phyloP scores from a whole-genome alignment of 768 basidiomycete species.

The Tricholoma sp. region DNA sequence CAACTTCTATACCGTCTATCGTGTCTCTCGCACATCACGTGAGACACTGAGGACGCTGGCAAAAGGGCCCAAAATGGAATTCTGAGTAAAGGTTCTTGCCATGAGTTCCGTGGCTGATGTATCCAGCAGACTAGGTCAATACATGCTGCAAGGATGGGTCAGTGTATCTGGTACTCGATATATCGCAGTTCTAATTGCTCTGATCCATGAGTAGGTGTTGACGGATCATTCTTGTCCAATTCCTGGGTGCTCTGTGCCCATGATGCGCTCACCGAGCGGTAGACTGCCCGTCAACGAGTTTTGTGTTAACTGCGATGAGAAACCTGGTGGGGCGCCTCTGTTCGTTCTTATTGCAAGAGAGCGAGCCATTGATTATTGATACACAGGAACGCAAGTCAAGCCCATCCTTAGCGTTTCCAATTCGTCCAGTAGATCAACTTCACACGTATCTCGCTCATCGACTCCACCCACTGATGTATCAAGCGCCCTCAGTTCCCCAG shows the following conservation, averaged over 20 bases:
- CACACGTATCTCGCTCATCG: slow-evolving; percentile 55
- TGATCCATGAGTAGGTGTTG: slow-evolving; percentile 43
- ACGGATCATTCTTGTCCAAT: slow-evolving; percentile 62
- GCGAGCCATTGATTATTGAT: slow-evolving; percentile 4
- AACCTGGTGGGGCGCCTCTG: slow-evolving; percentile 12
- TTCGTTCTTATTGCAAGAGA: neutral
- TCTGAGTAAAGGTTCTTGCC: neutral
- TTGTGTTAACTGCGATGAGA: slow-evolving; percentile 61
- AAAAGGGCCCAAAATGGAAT: too few species aligned
- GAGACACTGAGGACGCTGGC: slow-evolving; percentile 1
- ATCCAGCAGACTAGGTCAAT: slow-evolving; percentile 59
- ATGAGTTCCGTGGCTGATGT: slow-evolving; percentile 55
- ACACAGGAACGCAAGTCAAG: slow-evolving; percentile 5
- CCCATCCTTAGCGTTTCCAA: slow-evolving; percentile 14
- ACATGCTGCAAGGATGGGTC: slow-evolving; percentile 78
- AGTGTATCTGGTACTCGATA: slow-evolving; percentile 8
- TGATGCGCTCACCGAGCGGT: slow-evolving; percentile 65
- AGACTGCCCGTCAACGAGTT: slow-evolving; percentile 40
- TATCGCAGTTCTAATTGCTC: neutral
- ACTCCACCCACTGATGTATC: slow-evolving; percentile 79
- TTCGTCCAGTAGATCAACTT: slow-evolving; percentile 41
- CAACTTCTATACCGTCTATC: slow-evolving; percentile 16
- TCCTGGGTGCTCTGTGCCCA: slow-evolving; percentile 54
- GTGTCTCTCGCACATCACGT: slow-evolving; percentile 2
- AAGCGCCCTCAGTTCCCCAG: slow-evolving; percentile 52